Conservation (phyloP, 2,329 filamentous ascomycete species). For the Fusarium solani-melongenae region DNA sequence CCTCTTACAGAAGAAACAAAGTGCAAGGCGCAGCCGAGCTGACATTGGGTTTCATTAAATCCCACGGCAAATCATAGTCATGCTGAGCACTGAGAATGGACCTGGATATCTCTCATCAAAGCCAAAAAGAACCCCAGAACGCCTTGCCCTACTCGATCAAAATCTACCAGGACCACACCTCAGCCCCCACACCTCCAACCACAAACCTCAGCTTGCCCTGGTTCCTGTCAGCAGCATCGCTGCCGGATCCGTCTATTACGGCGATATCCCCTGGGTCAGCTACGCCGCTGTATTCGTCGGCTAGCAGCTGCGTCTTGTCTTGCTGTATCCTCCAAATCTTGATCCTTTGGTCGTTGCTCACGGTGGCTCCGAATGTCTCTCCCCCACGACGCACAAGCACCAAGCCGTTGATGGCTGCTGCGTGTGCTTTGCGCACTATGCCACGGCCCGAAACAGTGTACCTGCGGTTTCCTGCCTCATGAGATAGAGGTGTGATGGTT, state of each 20-base stretch:
- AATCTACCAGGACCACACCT: slow-evolving; percentile 39
- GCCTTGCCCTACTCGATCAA: neutral
- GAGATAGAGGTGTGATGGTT: slow-evolving; percentile 35
- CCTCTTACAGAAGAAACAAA: neutral
- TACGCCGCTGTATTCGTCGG: slow-evolving; percentile 67
- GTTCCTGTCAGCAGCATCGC: neutral
- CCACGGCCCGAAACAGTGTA: slow-evolving; percentile 40
- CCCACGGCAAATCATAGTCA: neutral
- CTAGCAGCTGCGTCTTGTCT: slow-evolving; percentile 53
- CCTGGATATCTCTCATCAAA: slow-evolving; percentile 7
- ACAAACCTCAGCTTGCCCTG: slow-evolving; percentile 23
- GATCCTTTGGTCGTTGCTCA: slow-evolving; percentile 71
- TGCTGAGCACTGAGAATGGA: neutral
- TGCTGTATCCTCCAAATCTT: slow-evolving; percentile 61
- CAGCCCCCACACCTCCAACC: slow-evolving; percentile 38
- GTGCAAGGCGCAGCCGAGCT: neutral
- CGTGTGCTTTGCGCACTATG: slow-evolving; percentile 67
- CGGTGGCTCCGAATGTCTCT: slow-evolving; percentile 53
- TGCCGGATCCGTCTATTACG: neutral
- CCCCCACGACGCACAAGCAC: slow-evolving; percentile 47
- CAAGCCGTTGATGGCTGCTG: slow-evolving; percentile 75
- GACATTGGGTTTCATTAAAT: neutral
- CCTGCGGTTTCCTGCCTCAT: slow-evolving; percentile 21
- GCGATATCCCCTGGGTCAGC: slow-evolving; percentile 65
- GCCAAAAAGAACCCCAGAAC: neutral